Conservation (phyloP, 495 filamentous ascomycete genomes). For the Penicillium cinerascens region DNA sequence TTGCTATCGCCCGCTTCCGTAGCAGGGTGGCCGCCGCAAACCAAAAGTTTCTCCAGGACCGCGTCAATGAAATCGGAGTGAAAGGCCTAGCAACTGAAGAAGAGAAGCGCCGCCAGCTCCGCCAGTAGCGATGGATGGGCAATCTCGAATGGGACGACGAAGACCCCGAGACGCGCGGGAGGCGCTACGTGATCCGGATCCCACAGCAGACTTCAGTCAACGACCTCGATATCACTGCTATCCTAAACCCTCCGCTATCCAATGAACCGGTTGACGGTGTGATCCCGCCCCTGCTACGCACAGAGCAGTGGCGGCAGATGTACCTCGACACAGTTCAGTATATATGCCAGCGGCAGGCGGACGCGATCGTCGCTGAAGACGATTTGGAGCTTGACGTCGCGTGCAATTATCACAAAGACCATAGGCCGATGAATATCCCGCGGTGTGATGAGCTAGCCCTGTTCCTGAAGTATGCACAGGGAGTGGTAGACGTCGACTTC, state of each 20-base stretch:
- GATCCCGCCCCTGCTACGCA: background rate
- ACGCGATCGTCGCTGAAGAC: constrained; percentile 1
- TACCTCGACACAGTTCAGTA: background rate
- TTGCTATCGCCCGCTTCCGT: constrained; percentile 3
- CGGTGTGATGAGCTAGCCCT: constrained; percentile 1
- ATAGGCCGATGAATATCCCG: constrained; percentile 1
- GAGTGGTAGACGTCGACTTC: constrained; percentile 1
- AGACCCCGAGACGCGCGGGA: background rate
- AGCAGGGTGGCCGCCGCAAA: constrained; percentile 3
- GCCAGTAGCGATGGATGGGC: background rate
- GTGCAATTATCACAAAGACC: background rate
- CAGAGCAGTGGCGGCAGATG: constrained; percentile 2
- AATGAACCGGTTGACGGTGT: background rate
- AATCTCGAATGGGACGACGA: constrained; percentile 2
- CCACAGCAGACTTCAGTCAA: background rate
- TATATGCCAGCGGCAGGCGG: constrained; percentile 2
- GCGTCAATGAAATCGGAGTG: background rate
- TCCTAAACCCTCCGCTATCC: background rate
- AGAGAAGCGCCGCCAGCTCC: background rate
- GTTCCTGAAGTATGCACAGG: constrained; percentile 3
- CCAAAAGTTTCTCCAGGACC: constrained; percentile 5
- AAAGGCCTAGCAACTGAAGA: constrained; percentile 4
- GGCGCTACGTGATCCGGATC: background rate
- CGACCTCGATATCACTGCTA: background rate
- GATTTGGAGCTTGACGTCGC: background rate